Conservation (phyloP, 192 early-diverging fungal genomes). For the Piromyces finnis region DNA sequence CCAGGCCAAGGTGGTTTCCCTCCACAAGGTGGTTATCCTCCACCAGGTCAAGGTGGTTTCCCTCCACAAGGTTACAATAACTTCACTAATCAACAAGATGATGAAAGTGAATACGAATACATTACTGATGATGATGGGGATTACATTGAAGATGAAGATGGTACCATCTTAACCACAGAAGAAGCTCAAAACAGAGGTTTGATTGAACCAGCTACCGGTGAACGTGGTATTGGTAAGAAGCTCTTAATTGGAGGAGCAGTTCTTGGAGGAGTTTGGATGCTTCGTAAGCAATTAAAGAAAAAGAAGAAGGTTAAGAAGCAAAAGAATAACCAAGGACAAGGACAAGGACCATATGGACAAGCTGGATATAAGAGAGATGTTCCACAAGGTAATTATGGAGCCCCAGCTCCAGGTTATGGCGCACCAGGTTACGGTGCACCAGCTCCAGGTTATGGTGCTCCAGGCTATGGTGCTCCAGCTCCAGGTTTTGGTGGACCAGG, state of each 20-base stretch:
- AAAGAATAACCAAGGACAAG: not conserved
- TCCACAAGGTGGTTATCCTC: not conserved
- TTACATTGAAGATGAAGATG: not conserved
- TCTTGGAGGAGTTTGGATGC: not conserved
- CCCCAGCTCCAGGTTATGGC: not conserved
- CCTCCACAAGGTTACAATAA: no score
- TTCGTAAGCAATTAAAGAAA: not conserved
- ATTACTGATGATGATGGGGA: not conserved
- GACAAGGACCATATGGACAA: no score
- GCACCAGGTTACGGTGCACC: not conserved
- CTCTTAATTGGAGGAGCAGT: not conserved
- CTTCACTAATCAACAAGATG: not conserved
- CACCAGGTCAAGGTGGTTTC: no score
- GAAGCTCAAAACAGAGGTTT: not conserved
- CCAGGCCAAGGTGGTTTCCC: not conserved
- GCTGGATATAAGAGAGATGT: no score
- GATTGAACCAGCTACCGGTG: not conserved
- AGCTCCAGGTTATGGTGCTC: not conserved
- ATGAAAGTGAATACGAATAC: not conserved
- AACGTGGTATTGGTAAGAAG: not conserved
- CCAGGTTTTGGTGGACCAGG: no score
- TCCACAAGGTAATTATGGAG: not conserved
- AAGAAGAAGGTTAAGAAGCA: not conserved
- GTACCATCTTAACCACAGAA: not conserved
- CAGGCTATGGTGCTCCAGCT: no score